Evolutionary conservation across 2,329 filamentous ascomycete genomes (phyloP), one percentile per base, ranked within the genome.

Genomic region (Epichloe scottii): DNA sequence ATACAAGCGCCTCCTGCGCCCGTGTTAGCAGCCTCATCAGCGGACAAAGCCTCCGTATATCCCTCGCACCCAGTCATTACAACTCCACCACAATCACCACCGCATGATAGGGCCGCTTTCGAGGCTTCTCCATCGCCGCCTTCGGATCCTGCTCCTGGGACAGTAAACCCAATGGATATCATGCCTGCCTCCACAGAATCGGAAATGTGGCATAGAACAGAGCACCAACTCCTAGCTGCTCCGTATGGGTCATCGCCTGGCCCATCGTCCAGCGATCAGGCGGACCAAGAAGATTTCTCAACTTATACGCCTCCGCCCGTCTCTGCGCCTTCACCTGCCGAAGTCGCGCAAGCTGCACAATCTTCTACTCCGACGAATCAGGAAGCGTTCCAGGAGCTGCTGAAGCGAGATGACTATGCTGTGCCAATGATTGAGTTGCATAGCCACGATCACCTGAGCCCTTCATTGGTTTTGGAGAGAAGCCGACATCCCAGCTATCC

Each of bases 141-240:
- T 12, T 50, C 52, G 4, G 56, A 66, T 46, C 64, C 72, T 37
- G 65, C 68, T 2, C 69, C 70, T 3, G 72, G 71, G 35, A 77
- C 74, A 4, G 73, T 75, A 10, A 77, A 77, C 40, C 75, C 75
- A 0, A 76, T 76, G 70, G 72, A 76, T 46, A 71, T 78, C 33
- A 77, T 76, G 75, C 71, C 68, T 5, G 63, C 68, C 3, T 65
- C 63, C 15, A 68, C 67, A 3, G 60, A 69, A 52, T 62, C 62
- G 7, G 68, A 70, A 52, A 51, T 65, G 30, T 68, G 63, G 62
- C 62, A 70, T 48, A 59, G 62, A 37, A 68, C 63, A 15, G 67
- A 69, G 53, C 64, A 67, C 50, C 61, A 68, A 51, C 58, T 70
- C 38, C 60, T 58, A 40, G 52, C 60, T 26, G 58, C 61, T 10